Percentiles rank a stretch among this genome's conserved stretches.
phyloP scores from a whole-genome alignment of 2,329 filamentous ascomycete genomes.

The Beauveria sp. region DNA sequence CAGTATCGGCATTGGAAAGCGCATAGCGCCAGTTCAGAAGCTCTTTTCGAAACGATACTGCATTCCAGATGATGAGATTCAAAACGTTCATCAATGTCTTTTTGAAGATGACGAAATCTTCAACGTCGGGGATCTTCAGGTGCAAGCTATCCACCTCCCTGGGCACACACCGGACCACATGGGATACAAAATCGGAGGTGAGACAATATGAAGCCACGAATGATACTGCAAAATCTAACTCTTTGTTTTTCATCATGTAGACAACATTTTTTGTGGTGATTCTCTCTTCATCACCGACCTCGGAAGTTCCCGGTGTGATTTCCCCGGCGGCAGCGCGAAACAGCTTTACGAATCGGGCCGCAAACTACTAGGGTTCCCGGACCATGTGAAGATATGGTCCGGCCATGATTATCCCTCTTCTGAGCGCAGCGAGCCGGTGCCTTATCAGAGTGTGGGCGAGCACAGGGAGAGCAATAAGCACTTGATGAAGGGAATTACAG shows the following conservation, averaged over 20 bases:
- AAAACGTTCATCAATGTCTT: constrained; percentile 42
- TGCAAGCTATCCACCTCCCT: constrained; percentile 44
- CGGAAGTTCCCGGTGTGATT: constrained; percentile 41
- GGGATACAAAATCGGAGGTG: constrained; percentile 46
- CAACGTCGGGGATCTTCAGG: constrained; percentile 37
- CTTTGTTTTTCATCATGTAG: background rate
- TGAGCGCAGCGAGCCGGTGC: constrained; percentile 22
- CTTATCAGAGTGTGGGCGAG: constrained; percentile 34
- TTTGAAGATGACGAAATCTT: constrained; percentile 49
- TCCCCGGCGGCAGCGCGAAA: constrained; percentile 38
- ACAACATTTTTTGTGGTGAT: constrained; percentile 40
- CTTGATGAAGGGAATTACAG: constrained; percentile 27
- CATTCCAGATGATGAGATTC: constrained; percentile 34
- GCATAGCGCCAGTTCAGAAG: constrained; percentile 43
- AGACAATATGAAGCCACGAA: background rate
- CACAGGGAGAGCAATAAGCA: constrained; percentile 38
- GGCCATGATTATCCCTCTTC: constrained; percentile 44
- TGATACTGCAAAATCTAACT: background rate
- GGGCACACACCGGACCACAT: constrained; percentile 55
- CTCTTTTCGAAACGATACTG: constrained; percentile 42
- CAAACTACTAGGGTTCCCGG: constrained; percentile 31
- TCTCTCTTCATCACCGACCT: constrained; percentile 41
- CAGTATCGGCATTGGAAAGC: constrained; percentile 45
- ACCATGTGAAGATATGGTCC: constrained; percentile 36
- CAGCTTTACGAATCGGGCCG: constrained; percentile 32